A percentile compares a stretch with the other conserved stretches of the same genome.
phyloP scores from a whole-genome alignment of 148 eudicot species.

The Vaccinium myrtillus region DNA sequence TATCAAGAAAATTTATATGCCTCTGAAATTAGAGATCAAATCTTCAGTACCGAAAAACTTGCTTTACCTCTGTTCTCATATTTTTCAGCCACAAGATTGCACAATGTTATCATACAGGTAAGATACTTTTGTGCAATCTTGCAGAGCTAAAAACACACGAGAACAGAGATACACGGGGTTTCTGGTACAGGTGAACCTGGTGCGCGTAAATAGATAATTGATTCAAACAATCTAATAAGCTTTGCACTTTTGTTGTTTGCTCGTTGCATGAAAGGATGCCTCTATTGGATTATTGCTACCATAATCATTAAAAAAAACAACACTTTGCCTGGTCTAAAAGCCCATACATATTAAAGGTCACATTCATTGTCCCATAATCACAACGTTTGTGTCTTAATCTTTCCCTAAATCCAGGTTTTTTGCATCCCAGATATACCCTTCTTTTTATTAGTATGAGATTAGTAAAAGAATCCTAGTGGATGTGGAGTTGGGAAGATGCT shows the following conservation, averaged over 20 bases:
- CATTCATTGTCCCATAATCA: conserved; percentile 31
- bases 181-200: too few species aligned
- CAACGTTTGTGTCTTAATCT: conserved; percentile 22
- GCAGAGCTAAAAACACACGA: too few species aligned
- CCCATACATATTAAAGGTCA: conserved; percentile 28
- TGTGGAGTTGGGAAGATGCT: conserved; percentile 1
- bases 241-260: not conserved
- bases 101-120: too few species aligned
- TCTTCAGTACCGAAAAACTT: too few species aligned
- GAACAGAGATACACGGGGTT: too few species aligned
- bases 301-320: not conserved
- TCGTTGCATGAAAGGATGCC: not conserved
- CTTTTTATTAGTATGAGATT: not conserved
- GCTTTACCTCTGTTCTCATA: too few species aligned
- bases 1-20: not conserved
- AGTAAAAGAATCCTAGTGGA: not conserved
- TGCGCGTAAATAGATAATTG: not conserved
- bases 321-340: not conserved
- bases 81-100: too few species aligned
- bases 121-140: too few species aligned
- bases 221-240: not conserved
- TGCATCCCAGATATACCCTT: conserved; percentile 18
- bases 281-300: not conserved
- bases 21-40: not conserved
- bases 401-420: conserved; percentile 39